Conservation (phyloP, 2,329 filamentous ascomycete species). For the Xylariaceae sp. region DNA sequence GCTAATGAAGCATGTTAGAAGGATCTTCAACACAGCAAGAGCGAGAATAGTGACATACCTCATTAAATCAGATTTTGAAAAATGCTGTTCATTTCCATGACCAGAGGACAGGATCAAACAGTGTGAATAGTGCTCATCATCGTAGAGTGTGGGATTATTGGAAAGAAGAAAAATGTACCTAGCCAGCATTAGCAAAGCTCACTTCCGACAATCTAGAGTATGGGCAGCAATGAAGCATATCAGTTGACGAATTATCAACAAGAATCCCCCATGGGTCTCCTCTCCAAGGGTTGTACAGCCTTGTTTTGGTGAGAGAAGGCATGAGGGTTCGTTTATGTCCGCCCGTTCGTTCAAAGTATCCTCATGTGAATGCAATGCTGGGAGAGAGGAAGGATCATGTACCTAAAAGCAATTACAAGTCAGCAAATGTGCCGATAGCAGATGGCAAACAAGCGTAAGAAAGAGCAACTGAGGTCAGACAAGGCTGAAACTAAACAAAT, state of each 20-base stretch:
- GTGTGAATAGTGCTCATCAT: constrained; percentile 49
- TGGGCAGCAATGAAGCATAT: constrained; percentile 45
- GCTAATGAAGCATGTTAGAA: constrained; percentile 33
- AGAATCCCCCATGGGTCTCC: constrained; percentile 57
- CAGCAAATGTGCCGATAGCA: constrained; percentile 16
- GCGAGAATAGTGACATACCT: constrained; percentile 35
- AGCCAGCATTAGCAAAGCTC: constrained; percentile 39
- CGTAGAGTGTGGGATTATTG: constrained; percentile 19
- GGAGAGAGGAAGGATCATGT: constrained; percentile 38
- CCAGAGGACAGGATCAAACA: constrained; percentile 45
- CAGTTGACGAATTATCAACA: constrained; percentile 72
- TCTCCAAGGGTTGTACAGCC: constrained; percentile 68
- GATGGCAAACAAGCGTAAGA: constrained; percentile 29
- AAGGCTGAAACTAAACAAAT: constrained; percentile 73
- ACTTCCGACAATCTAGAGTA: constrained; percentile 24
- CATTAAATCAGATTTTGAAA: constrained; percentile 47
- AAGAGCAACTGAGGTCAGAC: constrained; percentile 57
- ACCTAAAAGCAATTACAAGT: constrained; percentile 47
- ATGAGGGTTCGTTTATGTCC: constrained; percentile 67
- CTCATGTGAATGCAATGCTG: constrained; percentile 52
- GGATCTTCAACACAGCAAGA: no score
- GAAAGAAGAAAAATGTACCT: constrained; percentile 31
- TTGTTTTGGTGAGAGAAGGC: constrained; percentile 57
- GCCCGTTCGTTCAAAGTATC: constrained; percentile 73
- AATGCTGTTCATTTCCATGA: constrained; percentile 44